These are phyloP conservation scores for Schwanniomyces polymorphus DNA, from an alignment of 805 yeast genomes.

Conservation along the genomic window DNA sequence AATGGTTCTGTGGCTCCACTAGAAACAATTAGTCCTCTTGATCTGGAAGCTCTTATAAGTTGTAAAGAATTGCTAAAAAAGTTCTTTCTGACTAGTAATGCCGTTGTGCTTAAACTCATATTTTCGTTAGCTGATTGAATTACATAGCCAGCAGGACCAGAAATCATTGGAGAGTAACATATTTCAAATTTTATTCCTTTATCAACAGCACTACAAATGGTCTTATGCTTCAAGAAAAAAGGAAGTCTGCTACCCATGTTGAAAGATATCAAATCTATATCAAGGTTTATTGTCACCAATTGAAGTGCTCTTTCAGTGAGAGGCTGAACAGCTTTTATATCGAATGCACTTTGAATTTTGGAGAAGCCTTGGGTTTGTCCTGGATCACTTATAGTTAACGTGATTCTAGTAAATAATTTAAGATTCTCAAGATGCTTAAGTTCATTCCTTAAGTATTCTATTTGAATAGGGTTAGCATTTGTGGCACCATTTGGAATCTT, in stretches of 20 bases:
- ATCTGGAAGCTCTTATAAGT: slow-evolving; percentile 77
- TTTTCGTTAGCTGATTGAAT: slow-evolving; percentile 14
- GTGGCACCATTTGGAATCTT: slow-evolving; percentile 52
- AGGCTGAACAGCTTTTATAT: slow-evolving; percentile 82
- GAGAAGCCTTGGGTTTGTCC: slow-evolving; percentile 67
- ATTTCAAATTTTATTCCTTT: slow-evolving; percentile 85
- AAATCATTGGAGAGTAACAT: slow-evolving; percentile 58
- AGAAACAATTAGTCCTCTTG: slow-evolving; percentile 74
- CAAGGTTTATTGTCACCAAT: slow-evolving; percentile 70
- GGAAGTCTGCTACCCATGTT: slow-evolving; percentile 67
- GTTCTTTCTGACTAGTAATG: slow-evolving; percentile 50
- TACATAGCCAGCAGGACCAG: slow-evolving; percentile 31
- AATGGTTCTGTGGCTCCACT: slow-evolving; percentile 67
- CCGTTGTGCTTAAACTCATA: slow-evolving; percentile 17
- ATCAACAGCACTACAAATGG: slow-evolving; percentile 77
- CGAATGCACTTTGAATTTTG: slow-evolving; percentile 54
- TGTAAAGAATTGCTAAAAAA: slow-evolving; percentile 72
- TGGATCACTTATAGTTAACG: slow-evolving; percentile 75
- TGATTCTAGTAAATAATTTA: slow-evolving; percentile 64
- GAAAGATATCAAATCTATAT: slow-evolving; percentile 78
- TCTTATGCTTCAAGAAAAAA: slow-evolving; percentile 77
- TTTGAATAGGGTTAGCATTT: slow-evolving; percentile 50
- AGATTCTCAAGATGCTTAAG: slow-evolving; percentile 29
- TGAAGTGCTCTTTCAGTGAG: slow-evolving; percentile 75
- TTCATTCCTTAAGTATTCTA: slow-evolving; percentile 18